A percentile compares a stretch with the other conserved stretches of the same genome.
Conservation (phyloP, 345 rosid genomes). For the Cardamine occulta region DNA sequence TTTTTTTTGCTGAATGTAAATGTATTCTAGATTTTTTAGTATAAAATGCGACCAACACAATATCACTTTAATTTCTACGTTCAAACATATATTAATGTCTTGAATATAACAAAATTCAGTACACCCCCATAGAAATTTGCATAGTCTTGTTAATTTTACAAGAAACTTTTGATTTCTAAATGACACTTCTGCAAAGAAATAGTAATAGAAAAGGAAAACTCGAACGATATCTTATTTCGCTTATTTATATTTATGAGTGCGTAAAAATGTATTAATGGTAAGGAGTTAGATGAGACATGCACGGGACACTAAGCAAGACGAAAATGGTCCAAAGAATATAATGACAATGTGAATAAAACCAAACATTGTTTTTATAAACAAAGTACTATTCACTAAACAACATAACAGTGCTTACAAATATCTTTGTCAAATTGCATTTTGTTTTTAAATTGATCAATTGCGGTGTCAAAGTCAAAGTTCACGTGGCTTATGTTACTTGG, state of each 20-base stretch:
- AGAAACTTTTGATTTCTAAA: not conserved
- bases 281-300: conserved; percentile 35
- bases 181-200: not conserved
- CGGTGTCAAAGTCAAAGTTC: conserved; percentile 40
- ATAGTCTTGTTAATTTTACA: not conserved
- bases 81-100: not conserved
- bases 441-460: conserved; percentile 1
- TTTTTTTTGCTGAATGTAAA: not conserved
- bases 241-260: not conserved
- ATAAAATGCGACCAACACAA: not conserved
- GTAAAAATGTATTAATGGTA: conserved; percentile 22
- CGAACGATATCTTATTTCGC: not conserved
- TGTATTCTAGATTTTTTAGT: not conserved
- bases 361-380: conserved; percentile 43
- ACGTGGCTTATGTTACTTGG: conserved; percentile 36
- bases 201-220: not conserved
- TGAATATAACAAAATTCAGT: not conserved
- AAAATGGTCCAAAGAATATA: conserved; percentile 38
- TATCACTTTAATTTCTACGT: not conserved
- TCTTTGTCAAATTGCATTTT: conserved; percentile 29
- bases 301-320: conserved; percentile 38
- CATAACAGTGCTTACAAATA: conserved; percentile 30
- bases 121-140: not conserved
- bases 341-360: conserved; percentile 46
- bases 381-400: conserved; percentile 38